These are phyloP conservation scores for Clonostachys chloroleuca DNA, from an alignment of 2,329 filamentous ascomycete species.

Conservation along the genomic window DNA sequence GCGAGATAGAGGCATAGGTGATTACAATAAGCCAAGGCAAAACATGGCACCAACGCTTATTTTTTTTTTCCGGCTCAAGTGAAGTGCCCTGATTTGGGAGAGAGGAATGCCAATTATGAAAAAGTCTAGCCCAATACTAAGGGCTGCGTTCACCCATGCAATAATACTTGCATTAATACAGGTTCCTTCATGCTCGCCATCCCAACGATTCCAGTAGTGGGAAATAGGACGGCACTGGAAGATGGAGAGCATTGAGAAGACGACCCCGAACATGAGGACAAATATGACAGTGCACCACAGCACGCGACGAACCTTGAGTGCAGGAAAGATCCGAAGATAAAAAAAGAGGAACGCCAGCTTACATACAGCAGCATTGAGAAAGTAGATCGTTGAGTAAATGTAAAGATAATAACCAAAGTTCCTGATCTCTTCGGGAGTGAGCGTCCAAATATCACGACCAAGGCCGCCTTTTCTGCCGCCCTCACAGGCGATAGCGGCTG, in stretches of 20 bases:
- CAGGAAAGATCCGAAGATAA: slow-evolving; percentile 50
- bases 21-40: slow-evolving; percentile 38
- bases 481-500: slow-evolving; percentile 18
- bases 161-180: slow-evolving; percentile 46
- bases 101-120: slow-evolving; percentile 48
- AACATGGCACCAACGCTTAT: slow-evolving; percentile 44
- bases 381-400: slow-evolving; percentile 37
- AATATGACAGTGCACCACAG: slow-evolving; percentile 35
- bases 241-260: slow-evolving; percentile 34
- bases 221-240: slow-evolving; percentile 47
- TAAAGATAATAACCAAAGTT: slow-evolving; percentile 37
- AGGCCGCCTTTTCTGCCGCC: slow-evolving; percentile 32
- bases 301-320: slow-evolving; percentile 24
- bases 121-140: slow-evolving; percentile 47
- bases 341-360: slow-evolving; percentile 50
- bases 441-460: slow-evolving; percentile 46
- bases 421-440: slow-evolving; percentile 32
- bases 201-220: slow-evolving; percentile 50
- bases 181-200: slow-evolving; percentile 34
- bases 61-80: slow-evolving; percentile 41
- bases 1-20: not conserved
- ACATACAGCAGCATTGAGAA: slow-evolving; percentile 35
- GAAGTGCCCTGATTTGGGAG: slow-evolving; percentile 34
- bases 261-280: slow-evolving; percentile 28
- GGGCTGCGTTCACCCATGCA: slow-evolving; percentile 43